Conservation (phyloP, 179 eudicot genomes). For the Patellifolia procumbens region DNA sequence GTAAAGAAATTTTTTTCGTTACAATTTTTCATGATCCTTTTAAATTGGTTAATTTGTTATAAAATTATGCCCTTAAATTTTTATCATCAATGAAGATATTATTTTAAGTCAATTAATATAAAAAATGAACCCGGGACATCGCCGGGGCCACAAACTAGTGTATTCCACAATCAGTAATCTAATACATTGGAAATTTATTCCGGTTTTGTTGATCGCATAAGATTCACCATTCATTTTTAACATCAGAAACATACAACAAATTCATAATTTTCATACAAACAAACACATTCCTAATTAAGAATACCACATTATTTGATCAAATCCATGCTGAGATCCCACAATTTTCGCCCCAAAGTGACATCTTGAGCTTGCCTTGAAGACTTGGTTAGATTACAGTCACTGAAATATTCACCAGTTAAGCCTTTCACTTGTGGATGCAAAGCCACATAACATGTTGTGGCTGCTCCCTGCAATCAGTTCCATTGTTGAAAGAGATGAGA, state of each 20-base stretch:
- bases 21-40: too few species aligned
- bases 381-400: constrained; percentile 30
- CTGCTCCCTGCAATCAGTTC: constrained; percentile 38
- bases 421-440: constrained; percentile 41
- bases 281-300: neutral
- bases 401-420: constrained; percentile 36
- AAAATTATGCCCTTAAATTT: too few species aligned
- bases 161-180: too few species aligned
- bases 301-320: constrained; percentile 10
- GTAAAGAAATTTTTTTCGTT: too few species aligned
- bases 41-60: too few species aligned
- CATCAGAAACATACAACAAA: neutral
- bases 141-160: too few species aligned
- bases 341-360: constrained; percentile 25
- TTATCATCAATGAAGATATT: too few species aligned
- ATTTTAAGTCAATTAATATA: too few species aligned
- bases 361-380: constrained; percentile 28
- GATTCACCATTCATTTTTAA: neutral
- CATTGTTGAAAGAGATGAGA: neutral
- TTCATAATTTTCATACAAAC: too few species aligned
- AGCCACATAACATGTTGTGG: constrained; percentile 43
- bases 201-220: neutral
- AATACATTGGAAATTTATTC: too few species aligned
- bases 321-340: constrained; percentile 40
- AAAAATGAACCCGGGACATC: too few species aligned